These are phyloP conservation scores for Graphilbum ipis-grandicollis DNA, from an alignment of 2,329 filamentous ascomycete genomes.

Conservation along the genomic window DNA sequence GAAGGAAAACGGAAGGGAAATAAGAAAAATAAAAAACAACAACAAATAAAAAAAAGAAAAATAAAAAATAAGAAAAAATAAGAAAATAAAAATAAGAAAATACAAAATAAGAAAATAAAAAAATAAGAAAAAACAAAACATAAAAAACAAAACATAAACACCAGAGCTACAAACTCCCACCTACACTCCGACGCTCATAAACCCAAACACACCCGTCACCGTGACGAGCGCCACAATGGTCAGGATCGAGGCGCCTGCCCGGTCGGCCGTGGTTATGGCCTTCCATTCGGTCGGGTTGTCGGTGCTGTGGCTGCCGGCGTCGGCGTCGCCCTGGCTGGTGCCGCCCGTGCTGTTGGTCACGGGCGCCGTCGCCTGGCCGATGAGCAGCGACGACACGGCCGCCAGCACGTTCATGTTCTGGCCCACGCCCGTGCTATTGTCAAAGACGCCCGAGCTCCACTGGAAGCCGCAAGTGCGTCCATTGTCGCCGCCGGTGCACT, in stretches of 20 bases:
- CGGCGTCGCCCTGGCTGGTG: constrained; percentile 29
- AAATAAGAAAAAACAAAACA: neutral
- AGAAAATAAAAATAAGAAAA: too few species aligned
- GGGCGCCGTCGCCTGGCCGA: constrained; percentile 15
- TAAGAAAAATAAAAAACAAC: too few species aligned
- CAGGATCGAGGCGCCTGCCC: constrained; percentile 47
- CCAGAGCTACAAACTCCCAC: neutral
- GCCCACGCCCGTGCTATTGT: constrained; percentile 33
- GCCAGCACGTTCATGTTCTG: constrained; percentile 37
- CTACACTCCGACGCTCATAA: constrained; percentile 14
- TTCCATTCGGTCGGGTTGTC: constrained; percentile 7
- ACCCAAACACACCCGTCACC: constrained; percentile 16
- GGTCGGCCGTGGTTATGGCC: constrained; percentile 41
- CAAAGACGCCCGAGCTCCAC: constrained; percentile 30
- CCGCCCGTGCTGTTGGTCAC: constrained; percentile 27
- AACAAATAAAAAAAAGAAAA: too few species aligned
- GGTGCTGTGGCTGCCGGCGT: constrained; percentile 21
- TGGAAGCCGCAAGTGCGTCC: constrained; percentile 31
- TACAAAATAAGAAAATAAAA: too few species aligned
- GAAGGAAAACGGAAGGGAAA: too few species aligned
- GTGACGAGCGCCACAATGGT: constrained; percentile 36
- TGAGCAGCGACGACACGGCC: constrained; percentile 28
- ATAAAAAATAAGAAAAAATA: too few species aligned
- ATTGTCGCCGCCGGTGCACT: constrained; percentile 26
- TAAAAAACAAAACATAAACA: neutral